These are phyloP conservation scores for Cutaneotrichosporon cavernicola DNA, from an alignment of 1,284 basidiomycete genomes.

Conservation along the genomic window DNA sequence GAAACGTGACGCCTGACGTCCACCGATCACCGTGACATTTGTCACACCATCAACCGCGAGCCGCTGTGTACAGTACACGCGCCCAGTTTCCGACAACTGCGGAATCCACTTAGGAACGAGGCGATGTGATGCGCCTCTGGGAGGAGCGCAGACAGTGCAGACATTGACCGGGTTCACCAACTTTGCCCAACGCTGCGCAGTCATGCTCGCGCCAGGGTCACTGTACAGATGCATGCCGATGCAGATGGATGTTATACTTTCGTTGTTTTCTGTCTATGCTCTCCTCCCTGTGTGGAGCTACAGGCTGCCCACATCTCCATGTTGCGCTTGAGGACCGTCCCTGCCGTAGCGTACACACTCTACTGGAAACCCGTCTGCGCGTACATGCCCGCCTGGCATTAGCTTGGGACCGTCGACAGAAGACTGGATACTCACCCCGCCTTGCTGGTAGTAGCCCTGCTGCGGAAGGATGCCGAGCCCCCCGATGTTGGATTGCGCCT, in stretches of 20 bases:
- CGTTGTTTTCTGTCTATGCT: conserved; percentile 10
- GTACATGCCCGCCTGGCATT: conserved; percentile 26
- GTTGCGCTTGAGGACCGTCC: not conserved
- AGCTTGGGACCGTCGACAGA: not conserved
- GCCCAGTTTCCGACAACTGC: too few species aligned
- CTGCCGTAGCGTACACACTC: not conserved
- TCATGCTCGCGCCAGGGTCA: not conserved
- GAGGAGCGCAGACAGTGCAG: not conserved
- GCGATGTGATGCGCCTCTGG: too few species aligned
- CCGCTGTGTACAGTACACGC: too few species aligned
- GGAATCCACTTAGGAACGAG: not conserved
- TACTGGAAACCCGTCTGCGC: conserved; percentile 26
- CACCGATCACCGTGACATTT: not conserved
- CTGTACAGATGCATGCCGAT: conserved; percentile 15
- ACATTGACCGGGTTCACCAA: too few species aligned
- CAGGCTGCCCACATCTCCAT: conserved; percentile 3
- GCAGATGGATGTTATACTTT: conserved; percentile 12
- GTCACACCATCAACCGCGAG: not conserved
- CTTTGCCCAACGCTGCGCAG: too few species aligned
- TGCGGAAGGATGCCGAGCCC: conserved; percentile 47
- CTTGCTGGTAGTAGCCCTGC: conserved; percentile 23
- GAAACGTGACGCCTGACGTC: not conserved
- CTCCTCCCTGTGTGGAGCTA: conserved; percentile 4
- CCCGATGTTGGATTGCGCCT: conserved; percentile 47
- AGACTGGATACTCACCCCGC: conserved; percentile 12